Evolutionary conservation across 2,329 filamentous ascomycete species (phyloP), one percentile per base, ranked within the genome.

Genomic region (Pseudodiploospora longispora): DNA sequence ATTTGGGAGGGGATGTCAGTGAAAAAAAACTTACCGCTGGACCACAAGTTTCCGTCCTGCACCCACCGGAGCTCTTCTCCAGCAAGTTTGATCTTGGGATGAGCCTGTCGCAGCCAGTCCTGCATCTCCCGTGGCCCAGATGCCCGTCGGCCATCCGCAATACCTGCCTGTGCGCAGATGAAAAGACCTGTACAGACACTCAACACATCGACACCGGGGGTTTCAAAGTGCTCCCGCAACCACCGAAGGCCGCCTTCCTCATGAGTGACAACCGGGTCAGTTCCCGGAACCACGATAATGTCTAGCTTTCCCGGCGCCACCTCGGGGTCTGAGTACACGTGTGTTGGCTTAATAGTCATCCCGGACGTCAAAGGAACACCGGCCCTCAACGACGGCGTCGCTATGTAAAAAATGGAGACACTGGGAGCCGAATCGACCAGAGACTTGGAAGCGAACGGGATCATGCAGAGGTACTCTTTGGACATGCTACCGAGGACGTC

Each of bases 31-130:
- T 44, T 55, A 74, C 74, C 74, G 50, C 72, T 71, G 28, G 68
- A 71, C 75, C 75, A 78, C 35, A 78, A 56, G 50, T 72, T 76
- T 7, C 72, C 73, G 48, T 78, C 74, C 44, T 66, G 63, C 33
- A 68, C 59, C 74, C 74, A 78, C 34, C 75, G 60, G 41, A 70
- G 55, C 56, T 64, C 63, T 3, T 72, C 60, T 3, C 74, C 74
- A 7, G 69, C 62, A 46, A 73, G 63, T 43, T 62, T 60, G 19
- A 67, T 58, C 1, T 57, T 58, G 10, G 63, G 68, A 38, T 64
- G 72, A 53, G 57, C 64, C 37, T 58, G 51, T 37, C 47, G 51
- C 38, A 75, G 52, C 28, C 61, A 42, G 8, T 60, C 58, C 52
- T 76, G 67, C 44, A 75, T 9, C 0, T 58, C 65, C 32, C 70